Base-by-base conservation (phyloP, 768 basidiomycete genomes). In the Rhizopogon sp. region DNA sequence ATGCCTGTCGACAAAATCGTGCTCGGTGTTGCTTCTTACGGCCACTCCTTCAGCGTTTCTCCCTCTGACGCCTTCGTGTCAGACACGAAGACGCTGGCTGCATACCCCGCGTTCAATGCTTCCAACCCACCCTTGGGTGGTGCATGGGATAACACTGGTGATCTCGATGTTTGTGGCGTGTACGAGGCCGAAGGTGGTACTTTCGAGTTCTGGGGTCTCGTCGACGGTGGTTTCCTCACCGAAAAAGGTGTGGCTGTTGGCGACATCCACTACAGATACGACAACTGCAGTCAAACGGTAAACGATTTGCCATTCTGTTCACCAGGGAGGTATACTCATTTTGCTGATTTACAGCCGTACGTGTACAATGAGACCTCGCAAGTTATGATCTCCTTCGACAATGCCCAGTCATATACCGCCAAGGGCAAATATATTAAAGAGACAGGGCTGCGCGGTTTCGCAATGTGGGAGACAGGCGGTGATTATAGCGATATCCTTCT, bases 11-110 rank as follows among this genome's bases (percentile, higher is more conserved):
- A 59, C 56, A 67, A 87, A 72, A 88, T 95, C 56, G 81, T 92
- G 11, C 80, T 97, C 7, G 93, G 90, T 46, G 82, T 95, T 2
- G 81, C 92, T 8, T 70, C 85, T 3, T 95, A 92, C 70, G 92
- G 92, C 0, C 90, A 91, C 67, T 84, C 90, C 9, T 94, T 76
- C 73, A 59, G 56, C 10, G 76, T 80, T 39, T 63, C 75, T 7
- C 44, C 65, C 4, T 60, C 56, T 7, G 61, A 70, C 37, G 81
- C 81, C 0, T 62, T 78, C 56, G 56, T 64, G 3, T 53, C 62
- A 22, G 64, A 62, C 20, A 40, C 58, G 3, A 72, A 63, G 13
- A 64, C 63, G 14, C 68, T 86, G 6, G 70, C 64, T 14, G 42
- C 75, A 16, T 85, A 79, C 66, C 81, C 85, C 0, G 50, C 64